Conservation (phyloP, 768 basidiomycete species). For the Pisolithus microcarpus region DNA sequence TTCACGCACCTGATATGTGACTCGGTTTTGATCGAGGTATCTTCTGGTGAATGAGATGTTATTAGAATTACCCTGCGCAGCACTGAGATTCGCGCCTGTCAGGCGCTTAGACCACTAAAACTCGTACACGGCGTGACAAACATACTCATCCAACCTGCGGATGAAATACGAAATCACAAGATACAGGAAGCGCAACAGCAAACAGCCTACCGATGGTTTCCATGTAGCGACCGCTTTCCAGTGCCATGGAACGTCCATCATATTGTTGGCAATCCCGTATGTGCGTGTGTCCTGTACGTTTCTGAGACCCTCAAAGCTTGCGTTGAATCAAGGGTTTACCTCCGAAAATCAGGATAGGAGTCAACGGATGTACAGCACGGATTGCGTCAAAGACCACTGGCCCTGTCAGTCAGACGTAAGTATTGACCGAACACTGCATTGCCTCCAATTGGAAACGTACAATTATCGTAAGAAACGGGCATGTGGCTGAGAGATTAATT, state of each 20-base stretch:
- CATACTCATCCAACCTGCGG: conserved; percentile 56
- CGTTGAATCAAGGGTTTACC: conserved; percentile 28
- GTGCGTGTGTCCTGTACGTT: conserved; percentile 55
- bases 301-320: not conserved
- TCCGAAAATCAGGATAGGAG: conserved; percentile 80
- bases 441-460: conserved; percentile 27
- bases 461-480: conserved; percentile 67
- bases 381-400: conserved; percentile 66
- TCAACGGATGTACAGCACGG: conserved; percentile 61
- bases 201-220: conserved; percentile 69
- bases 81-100: conserved; percentile 43
- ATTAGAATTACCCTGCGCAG: conserved; percentile 29
- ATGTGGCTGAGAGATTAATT: conserved; percentile 53
- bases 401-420: conserved; percentile 37
- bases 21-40: conserved; percentile 75
- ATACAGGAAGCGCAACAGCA: not conserved
- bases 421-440: not conserved
- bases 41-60: conserved; percentile 61
- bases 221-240: conserved; percentile 87
- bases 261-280: conserved; percentile 70
- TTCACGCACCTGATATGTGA: conserved; percentile 57
- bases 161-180: not conserved
- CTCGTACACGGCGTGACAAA: not conserved
- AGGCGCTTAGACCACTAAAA: not conserved
- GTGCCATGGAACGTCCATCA: conserved; percentile 69